phyloP scores from a whole-genome alignment of 176 grass and related monocot genomes.

The Phyllostachys edulis region DNA sequence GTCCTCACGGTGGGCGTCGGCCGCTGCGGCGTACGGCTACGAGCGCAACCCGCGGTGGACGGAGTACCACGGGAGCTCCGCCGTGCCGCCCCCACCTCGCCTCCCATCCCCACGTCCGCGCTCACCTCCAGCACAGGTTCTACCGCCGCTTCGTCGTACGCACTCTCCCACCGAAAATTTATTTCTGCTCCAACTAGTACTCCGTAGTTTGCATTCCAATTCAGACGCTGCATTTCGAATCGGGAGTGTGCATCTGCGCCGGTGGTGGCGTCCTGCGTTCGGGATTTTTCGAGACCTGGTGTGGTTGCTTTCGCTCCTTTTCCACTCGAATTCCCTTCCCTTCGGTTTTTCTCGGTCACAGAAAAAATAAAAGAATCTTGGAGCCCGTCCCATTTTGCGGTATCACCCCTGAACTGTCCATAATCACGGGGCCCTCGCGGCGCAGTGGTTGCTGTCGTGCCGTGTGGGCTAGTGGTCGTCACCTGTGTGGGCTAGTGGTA shows the following conservation, averaged over 20 bases:
- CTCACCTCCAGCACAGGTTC: slow-evolving; percentile 66
- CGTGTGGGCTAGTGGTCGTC: slow-evolving; percentile 17
- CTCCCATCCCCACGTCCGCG: slow-evolving; percentile 40
- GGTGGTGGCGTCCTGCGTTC: neutral
- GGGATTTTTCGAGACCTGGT: slow-evolving; percentile 35
- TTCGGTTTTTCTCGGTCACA: slow-evolving; percentile 13
- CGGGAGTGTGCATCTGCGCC: neutral
- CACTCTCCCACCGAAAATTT: neutral
- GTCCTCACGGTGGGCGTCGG: slow-evolving; percentile 24
- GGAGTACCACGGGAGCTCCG: slow-evolving; percentile 46
- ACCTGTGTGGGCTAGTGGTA: neutral
- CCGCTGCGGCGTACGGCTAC: slow-evolving; percentile 54
- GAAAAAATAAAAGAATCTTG: slow-evolving; percentile 27
- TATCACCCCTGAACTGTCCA: slow-evolving; percentile 12
- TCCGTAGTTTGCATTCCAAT: neutral
- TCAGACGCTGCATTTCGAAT: neutral
- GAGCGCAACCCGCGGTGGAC: slow-evolving; percentile 54
- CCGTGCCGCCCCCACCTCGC: slow-evolving; percentile 53
- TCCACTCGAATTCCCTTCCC: neutral
- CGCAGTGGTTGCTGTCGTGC: slow-evolving; percentile 20
- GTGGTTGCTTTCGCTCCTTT: slow-evolving; percentile 30
- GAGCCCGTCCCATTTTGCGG: slow-evolving; percentile 8
- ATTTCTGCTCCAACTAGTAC: neutral
- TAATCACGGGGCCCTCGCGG: neutral
- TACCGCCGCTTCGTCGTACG: slow-evolving; percentile 61